Evolutionary conservation across 2,329 filamentous ascomycete species (phyloP), one percentile per base, ranked within the genome.

Genomic region (Pseudogymnoascus sp.): DNA sequence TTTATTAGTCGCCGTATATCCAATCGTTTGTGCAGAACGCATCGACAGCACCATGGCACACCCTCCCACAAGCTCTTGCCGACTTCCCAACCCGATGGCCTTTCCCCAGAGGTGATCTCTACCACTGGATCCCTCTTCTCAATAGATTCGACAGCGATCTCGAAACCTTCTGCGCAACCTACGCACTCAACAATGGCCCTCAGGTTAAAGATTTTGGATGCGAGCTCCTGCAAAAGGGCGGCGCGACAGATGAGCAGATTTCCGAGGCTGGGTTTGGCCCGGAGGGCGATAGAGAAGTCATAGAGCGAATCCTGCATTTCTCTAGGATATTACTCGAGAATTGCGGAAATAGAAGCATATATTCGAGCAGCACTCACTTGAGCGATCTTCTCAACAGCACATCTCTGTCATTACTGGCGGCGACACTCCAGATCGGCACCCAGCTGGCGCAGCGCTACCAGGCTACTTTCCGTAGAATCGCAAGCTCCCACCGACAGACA

Each of bases 71-170:
- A 70, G 85, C 89, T 69, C 88, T 99, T 68, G 82, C 83, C 70
- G 84, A 83, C 63, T 97, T 97, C 74, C 92, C 93, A 64, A 87
- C 88, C 67, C 82, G 88, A 82, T 99, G 95, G 95, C 92, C 93
- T 1, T 96, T 97, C 72, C 93, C 93, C 40, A 86, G 93, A 74
- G 96, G 95, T 65, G 95, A 99, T 75, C 81, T 97, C 31, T 97
- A 97, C 74, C 93, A 99, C 80, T 99, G 96, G 96, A 97, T 99
- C 69, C 88, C 90, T 28, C 83, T 96, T 23, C 79, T 99, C 65
- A 96, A 99, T 75, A 88, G 92, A 64, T 97, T 99, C 76, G 95
- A 99, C 76, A 85, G 84, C 71, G 87, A 97, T 67, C 79, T 99
- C 42, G 91, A 96, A 70, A 81, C 85, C 40, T 92, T 96, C 74